Conservation (phyloP, 768 basidiomycete genomes). For the Boletus pseudopeckii region DNA sequence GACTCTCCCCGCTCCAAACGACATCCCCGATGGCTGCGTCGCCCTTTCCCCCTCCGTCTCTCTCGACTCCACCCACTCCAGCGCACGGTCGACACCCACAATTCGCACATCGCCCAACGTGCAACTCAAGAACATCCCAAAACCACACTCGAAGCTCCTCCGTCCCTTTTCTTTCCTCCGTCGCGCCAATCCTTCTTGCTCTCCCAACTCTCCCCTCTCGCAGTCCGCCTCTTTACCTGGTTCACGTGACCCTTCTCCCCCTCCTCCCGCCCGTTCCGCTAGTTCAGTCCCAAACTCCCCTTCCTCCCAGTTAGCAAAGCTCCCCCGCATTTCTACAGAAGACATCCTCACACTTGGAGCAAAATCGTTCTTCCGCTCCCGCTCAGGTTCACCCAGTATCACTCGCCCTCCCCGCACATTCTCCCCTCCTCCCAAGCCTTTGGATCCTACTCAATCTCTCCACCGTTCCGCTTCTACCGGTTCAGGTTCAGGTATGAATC, state of each 20-base stretch:
- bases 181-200: constrained; percentile 7
- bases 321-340: constrained; percentile 26
- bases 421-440: constrained; percentile 16
- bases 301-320: constrained; percentile 2
- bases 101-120: constrained; percentile 11
- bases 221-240: constrained; percentile 12
- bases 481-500: constrained; percentile 7
- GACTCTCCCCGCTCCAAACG: neutral
- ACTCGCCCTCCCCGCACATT: constrained; percentile 2
- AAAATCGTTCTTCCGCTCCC: constrained; percentile 30
- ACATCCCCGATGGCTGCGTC: constrained; percentile 5
- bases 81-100: constrained; percentile 19
- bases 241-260: constrained; percentile 10
- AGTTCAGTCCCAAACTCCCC: constrained; percentile 18
- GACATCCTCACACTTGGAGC: constrained; percentile 30
- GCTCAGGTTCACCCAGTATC: constrained; percentile 14
- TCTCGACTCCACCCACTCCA: constrained; percentile 20
- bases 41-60: constrained; percentile 19
- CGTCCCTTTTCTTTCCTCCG: constrained; percentile 22
- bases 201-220: constrained; percentile 5
- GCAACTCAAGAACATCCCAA: neutral
- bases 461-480: constrained; percentile 22
- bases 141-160: constrained; percentile 17
- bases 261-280: constrained; percentile 13
- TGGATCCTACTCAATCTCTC: constrained; percentile 2